Conservation (phyloP, 371 early-diverging fungal genomes). For the Phascolomyces articulosus region DNA sequence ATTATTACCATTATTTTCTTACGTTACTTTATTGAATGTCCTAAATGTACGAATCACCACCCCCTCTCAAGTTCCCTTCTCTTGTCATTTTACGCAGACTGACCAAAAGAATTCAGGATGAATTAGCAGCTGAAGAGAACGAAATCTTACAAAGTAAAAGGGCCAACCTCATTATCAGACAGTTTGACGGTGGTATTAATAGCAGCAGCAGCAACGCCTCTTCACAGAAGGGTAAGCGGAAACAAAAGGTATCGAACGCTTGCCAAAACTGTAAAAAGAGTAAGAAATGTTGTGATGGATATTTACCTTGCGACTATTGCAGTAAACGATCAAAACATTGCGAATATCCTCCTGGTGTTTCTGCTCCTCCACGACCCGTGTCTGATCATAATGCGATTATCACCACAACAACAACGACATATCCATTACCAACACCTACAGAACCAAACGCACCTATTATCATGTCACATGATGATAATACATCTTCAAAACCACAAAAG, state of each 20-base stretch:
- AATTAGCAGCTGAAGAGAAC: constrained; percentile 16
- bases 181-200: constrained; percentile 13
- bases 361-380: background rate
- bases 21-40: background rate
- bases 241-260: constrained; percentile 15
- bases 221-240: constrained; percentile 7
- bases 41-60: constrained; percentile 14
- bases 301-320: constrained; percentile 10
- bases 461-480: background rate
- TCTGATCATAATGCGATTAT: no score
- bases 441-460: constrained; percentile 1
- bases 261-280: constrained; percentile 19
- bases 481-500: background rate
- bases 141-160: constrained; percentile 16
- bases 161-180: constrained; percentile 15
- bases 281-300: constrained; percentile 26
- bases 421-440: constrained; percentile 9
- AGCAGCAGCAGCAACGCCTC: background rate
- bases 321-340: constrained; percentile 10
- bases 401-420: background rate
- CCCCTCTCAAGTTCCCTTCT: constrained; percentile 19
- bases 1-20: no score
- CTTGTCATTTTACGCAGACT: constrained; percentile 18
- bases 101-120: constrained; percentile 15
- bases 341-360: constrained; percentile 18